phyloP scores from a whole-genome alignment of 2,329 filamentous ascomycete species.

The Claviceps pazoutovae region DNA sequence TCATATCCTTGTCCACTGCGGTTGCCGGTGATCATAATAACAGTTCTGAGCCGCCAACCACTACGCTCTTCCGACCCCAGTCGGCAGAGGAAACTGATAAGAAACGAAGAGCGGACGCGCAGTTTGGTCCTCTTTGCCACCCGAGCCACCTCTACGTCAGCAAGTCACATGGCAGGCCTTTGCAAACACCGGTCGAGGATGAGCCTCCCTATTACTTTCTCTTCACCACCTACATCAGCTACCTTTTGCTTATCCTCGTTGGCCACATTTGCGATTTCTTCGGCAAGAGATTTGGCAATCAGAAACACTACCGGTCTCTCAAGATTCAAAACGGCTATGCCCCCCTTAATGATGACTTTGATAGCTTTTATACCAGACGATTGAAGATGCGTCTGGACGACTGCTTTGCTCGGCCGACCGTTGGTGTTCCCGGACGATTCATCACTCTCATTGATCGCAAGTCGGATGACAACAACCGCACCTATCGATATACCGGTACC shows the following conservation, averaged over 20 bases:
- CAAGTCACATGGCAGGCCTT: conserved; percentile 66
- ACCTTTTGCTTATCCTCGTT: conserved; percentile 87
- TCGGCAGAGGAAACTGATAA: conserved; percentile 69
- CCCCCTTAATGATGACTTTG: conserved; percentile 92
- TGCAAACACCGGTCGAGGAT: conserved; percentile 77
- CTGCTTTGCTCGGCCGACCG: conserved; percentile 85
- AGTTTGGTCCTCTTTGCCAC: conserved; percentile 77
- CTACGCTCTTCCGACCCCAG: conserved; percentile 71
- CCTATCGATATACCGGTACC: conserved; percentile 79
- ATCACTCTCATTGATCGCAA: conserved; percentile 86
- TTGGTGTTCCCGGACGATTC: conserved; percentile 84
- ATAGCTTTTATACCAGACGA: conserved; percentile 92
- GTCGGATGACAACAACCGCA: conserved; percentile 81
- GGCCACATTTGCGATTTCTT: conserved; percentile 96
- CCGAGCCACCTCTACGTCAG: conserved; percentile 79
- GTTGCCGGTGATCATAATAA: conserved; percentile 59
- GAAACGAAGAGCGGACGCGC: conserved; percentile 66
- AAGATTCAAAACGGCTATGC: conserved; percentile 80
- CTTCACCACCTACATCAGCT: conserved; percentile 96
- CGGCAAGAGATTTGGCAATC: conserved; percentile 82
- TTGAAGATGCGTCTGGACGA: conserved; percentile 93
- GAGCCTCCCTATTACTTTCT: conserved; percentile 95
- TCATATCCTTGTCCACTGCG: conserved; percentile 81
- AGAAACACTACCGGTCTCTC: conserved; percentile 68
- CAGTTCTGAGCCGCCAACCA: conserved; percentile 61